Conservation (phyloP, 495 filamentous ascomycete species). For the Aspergillus haitiensis region DNA sequence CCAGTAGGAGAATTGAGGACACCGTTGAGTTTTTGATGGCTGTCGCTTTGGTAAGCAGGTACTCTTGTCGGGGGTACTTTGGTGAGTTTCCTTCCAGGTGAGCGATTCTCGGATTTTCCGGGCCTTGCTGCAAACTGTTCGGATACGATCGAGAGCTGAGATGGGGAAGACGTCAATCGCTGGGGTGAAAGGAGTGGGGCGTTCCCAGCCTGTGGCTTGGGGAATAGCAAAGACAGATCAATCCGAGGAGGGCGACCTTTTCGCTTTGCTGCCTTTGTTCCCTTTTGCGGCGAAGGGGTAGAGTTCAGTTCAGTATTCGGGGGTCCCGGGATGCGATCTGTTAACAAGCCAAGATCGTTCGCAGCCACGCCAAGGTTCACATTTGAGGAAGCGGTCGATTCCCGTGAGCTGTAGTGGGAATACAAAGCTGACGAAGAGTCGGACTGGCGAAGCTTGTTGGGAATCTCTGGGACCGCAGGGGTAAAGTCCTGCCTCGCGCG, state of each 20-base stretch:
- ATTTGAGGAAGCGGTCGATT: constrained; percentile 23
- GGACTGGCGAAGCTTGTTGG: constrained; percentile 38
- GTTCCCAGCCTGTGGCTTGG: constrained; percentile 39
- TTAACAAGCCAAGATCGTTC: constrained; percentile 6
- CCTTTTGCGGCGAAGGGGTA: constrained; percentile 28
- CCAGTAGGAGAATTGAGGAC: constrained; percentile 17
- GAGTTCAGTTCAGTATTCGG: constrained; percentile 27
- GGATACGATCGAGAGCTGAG: constrained; percentile 40
- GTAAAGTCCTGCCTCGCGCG: constrained; percentile 26
- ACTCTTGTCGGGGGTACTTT: constrained; percentile 30
- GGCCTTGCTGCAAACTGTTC: constrained; percentile 28
- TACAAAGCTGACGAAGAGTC: constrained; percentile 41
- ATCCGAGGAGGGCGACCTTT: constrained; percentile 45
- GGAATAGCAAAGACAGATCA: constrained; percentile 49
- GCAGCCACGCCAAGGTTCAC: constrained; percentile 1
- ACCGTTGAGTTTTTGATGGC: constrained; percentile 7
- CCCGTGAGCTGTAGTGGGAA: constrained; percentile 40
- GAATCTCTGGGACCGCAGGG: constrained; percentile 29
- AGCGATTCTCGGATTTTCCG: constrained; percentile 20
- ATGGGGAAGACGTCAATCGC: constrained; percentile 46
- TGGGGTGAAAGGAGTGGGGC: constrained; percentile 47
- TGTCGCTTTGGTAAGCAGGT: background rate
- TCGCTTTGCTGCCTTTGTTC: constrained; percentile 40
- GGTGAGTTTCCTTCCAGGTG: constrained; percentile 27
- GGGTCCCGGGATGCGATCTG: background rate